Conservation (phyloP, 2,329 filamentous ascomycete genomes). For the Pseudogymnoascus destructans region DNA sequence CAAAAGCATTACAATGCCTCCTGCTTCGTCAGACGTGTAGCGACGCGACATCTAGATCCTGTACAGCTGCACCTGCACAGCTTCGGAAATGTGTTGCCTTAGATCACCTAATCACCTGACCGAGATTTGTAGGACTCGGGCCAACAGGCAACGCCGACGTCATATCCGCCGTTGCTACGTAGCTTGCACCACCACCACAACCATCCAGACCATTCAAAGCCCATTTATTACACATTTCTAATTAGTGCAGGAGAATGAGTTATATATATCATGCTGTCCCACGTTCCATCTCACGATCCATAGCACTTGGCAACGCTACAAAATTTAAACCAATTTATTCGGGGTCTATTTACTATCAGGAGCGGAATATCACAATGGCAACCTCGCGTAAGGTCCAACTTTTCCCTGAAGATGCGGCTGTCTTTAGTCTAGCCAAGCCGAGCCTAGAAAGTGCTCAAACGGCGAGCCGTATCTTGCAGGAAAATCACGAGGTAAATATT, state of each 20-base stretch:
- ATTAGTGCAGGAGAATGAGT: background rate
- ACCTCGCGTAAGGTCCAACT: conserved; percentile 34
- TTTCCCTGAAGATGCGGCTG: conserved; percentile 35
- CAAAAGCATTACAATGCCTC: background rate
- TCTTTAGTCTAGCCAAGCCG: conserved; percentile 35
- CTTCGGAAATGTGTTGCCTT: background rate
- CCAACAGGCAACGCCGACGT: background rate
- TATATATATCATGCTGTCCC: background rate
- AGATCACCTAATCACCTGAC: background rate
- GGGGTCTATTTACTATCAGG: background rate
- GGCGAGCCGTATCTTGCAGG: conserved; percentile 56
- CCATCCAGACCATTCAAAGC: background rate
- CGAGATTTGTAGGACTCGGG: background rate
- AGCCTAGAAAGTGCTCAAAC: conserved; percentile 47
- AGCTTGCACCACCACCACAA: background rate
- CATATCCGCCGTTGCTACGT: background rate
- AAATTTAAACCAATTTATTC: background rate
- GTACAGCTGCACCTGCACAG: background rate
- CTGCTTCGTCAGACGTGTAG: background rate
- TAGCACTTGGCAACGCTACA: background rate
- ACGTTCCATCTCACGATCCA: conserved; percentile 3
- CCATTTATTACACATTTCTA: background rate
- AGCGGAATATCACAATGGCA: conserved; percentile 17
- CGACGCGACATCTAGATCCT: background rate
- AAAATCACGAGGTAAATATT: conserved; percentile 48